Base-by-base conservation (phyloP, 2,329 filamentous ascomycete species). In the Colletotrichum destructivum region DNA sequence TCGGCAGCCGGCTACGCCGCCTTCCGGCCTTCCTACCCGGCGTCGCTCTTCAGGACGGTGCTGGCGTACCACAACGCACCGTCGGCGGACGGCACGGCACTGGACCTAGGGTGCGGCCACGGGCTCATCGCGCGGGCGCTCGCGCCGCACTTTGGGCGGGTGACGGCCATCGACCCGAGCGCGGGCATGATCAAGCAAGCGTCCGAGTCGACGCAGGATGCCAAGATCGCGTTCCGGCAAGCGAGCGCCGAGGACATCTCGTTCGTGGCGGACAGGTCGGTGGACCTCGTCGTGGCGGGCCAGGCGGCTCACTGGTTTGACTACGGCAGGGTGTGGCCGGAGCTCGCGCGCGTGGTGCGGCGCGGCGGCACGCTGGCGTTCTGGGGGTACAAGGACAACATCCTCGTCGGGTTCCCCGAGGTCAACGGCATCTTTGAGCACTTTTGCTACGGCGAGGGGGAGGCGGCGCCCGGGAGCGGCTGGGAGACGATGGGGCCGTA, bases 301-400 rank as follows among this genome's bases (percentile, higher is more conserved):
- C 90, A 92, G 76, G 86, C 90, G 9, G 89, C 90, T 51, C 91
- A 93, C 77, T 93, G 90, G 90, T 93, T 93, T 78, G 85, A 92
- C 77, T 89, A 88, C 76, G 51, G 73, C 9, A 83, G 81, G 49
- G 84, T 87, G 3, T 92, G 89, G 87, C 84, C 84, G 0, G 86
- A 89, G 75, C 77, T 92, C 69, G 81, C 81, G 12, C 84, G 88
- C 15, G 85, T 90, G 9, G 80, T 91, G 51, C 83, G 86, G 60
- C 78, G 79, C 2, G 88, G 88, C 16, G 90, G 89, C 18, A 89
- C 88, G 0, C 75, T 92, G n/a, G 89, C 89, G 0, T 90, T 91
- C 77, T 92, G 88, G 88, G 90, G 89, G 2, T 92, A 92, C 79
- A 90, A 89, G 76, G 90, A 92, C 79, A 89, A 88, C 76, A 82